Conservation (phyloP, 345 rosid genomes). For the Lenwebbia sp. region DNA sequence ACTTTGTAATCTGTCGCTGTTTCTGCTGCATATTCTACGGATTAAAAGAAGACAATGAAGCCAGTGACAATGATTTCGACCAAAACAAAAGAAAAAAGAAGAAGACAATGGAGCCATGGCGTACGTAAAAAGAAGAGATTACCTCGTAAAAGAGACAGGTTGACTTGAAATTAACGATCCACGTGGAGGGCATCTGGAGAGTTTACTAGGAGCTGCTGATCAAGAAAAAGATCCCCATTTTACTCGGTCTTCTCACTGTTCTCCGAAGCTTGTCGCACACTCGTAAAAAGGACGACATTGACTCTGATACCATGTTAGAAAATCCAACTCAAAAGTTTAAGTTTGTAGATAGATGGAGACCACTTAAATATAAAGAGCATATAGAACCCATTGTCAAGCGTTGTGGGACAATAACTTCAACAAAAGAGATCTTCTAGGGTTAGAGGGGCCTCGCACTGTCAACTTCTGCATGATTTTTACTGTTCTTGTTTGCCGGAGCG, state of each 20-base stretch:
- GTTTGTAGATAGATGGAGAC: no score
- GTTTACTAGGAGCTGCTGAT: background rate
- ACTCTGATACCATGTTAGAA: no score
- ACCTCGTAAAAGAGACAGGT: background rate
- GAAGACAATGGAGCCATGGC: background rate
- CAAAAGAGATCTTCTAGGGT: background rate
- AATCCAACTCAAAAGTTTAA: no score
- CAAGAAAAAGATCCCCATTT: background rate
- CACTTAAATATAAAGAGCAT: no score
- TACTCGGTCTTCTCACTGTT: background rate
- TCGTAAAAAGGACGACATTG: no score
- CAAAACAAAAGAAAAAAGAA: no score
- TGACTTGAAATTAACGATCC: constrained; percentile 16
- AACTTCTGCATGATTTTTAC: background rate
- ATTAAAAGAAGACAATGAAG: background rate
- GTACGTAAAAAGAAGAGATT: background rate
- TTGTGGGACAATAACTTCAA: no score
- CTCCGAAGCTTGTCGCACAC: no score
- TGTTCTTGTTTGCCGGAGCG: background rate
- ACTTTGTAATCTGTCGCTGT: background rate
- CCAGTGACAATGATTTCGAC: background rate
- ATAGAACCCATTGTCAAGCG: no score
- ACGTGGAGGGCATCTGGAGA: constrained; percentile 15
- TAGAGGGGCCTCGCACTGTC: background rate
- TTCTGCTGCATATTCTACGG: background rate